A percentile compares a stretch with the other conserved stretches of the same genome.
phyloP scores from a whole-genome alignment of 495 filamentous ascomycete species.

The Cercophora scortea region DNA sequence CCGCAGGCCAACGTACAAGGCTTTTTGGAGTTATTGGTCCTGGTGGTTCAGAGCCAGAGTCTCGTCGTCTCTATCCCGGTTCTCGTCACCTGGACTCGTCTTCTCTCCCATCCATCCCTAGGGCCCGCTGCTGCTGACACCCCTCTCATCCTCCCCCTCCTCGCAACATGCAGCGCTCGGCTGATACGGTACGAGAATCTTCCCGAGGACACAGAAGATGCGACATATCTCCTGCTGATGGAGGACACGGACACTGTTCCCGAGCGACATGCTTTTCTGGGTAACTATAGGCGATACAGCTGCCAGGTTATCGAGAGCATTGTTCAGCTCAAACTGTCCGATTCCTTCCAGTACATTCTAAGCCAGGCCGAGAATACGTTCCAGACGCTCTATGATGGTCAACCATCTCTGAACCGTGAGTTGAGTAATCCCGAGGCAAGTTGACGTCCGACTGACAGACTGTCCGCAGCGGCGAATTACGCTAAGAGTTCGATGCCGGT shows the following conservation, averaged over 20 bases:
- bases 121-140: slow-evolving; percentile 57
- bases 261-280: slow-evolving; percentile 93
- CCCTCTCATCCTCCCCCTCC: slow-evolving; percentile 60
- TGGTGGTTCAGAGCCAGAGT: slow-evolving; percentile 75
- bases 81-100: slow-evolving; percentile 78
- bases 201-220: slow-evolving; percentile 70
- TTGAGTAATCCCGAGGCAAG: not conserved
- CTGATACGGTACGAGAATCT: slow-evolving; percentile 79
- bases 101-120: slow-evolving; percentile 60
- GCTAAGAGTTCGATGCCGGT: slow-evolving; percentile 70
- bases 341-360: slow-evolving; percentile 82
- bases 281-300: slow-evolving; percentile 90
- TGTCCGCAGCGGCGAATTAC: slow-evolving; percentile 62
- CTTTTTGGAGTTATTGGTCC: slow-evolving; percentile 72
- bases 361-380: slow-evolving; percentile 65
- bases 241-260: slow-evolving; percentile 94
- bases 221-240: slow-evolving; percentile 69
- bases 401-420: slow-evolving; percentile 62
- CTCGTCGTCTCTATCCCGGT: slow-evolving; percentile 87
- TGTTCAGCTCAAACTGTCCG: slow-evolving; percentile 67
- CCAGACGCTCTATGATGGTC: slow-evolving; percentile 63
- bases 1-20: slow-evolving; percentile 53
- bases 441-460: slow-evolving; percentile 19
- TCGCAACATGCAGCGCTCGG: slow-evolving; percentile 71
- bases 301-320: slow-evolving; percentile 76